Evolutionary conservation across 1,139 yeast genomes (phyloP), one percentile per base, ranked within the genome.

Genomic region (Waltiozyma sp.): DNA sequence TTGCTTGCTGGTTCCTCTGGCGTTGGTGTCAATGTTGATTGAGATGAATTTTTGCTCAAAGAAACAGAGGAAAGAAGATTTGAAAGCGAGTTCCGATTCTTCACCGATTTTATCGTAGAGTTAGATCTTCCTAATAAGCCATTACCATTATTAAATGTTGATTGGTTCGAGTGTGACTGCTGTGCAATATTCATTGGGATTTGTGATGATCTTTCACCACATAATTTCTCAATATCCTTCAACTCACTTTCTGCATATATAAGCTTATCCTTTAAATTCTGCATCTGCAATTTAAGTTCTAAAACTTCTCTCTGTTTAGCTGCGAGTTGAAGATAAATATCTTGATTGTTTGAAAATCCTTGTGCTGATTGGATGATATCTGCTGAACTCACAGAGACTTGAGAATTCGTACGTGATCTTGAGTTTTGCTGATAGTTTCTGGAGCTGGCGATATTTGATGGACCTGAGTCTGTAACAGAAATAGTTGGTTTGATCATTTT

Each of bases 251-350:
- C 66, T 3, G 70, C 62, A 9, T 43, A 39, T 6, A 52, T 53
- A 24, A 70, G 46, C 38, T 64, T 70, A 14, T 49, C 50, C 45
- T 65, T 64, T 14, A 70, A 59, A 3, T 41, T 37, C 2, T 56
- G 57, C 40, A 71, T 49, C 39, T 64, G 62, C 10, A 60, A 53
- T 45, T 61, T 65, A 33, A 68, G 47, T 41, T 70, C 75, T 26
- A 63, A 44, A 3, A 70, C 65, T 37, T 62, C 64, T 47, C 75
- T 61, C 49, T 69, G 72, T 47, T 70, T 70, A 1, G 69, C 49
- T 0, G 76, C 75, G 41, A 70, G 48, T 37, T 59, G 53, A 45
- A 57, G 34, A n/a, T 31, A 31, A 4, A 31, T 31, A n/a, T 31
- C 34, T 31, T 31, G 34, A n/a, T 31, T 31, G 16, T 6, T n/a